Base-by-base conservation (phyloP, 805 yeast genomes). In the Helenozyma rhizophorensis region DNA sequence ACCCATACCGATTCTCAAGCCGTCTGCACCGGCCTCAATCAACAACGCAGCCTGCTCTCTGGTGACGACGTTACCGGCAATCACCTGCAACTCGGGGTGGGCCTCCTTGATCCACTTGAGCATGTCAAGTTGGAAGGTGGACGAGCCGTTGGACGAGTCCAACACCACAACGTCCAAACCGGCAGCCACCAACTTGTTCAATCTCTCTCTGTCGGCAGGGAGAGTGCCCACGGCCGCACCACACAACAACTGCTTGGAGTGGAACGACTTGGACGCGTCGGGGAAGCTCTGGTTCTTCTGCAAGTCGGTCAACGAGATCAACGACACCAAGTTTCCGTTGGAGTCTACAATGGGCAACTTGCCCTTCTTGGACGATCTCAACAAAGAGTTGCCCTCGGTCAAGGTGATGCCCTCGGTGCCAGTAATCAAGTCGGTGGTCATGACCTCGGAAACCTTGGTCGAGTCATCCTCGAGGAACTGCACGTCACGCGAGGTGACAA, bases 191-290 rank as follows among this genome's bases (percentile, higher is more conserved):
- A 93, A 78, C 69, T 81, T 75, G 39, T 61, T 60, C 53, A 93
- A 76, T 71, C 98, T 87, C 54, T 74, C 82, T 58, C 76, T 84
- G 68, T 93, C 98, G 52, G 85, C 82, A 27, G 76, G 83, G 43
- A 94, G 71, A 45, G 98, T 93, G 66, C 98, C 98, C 58, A 93
- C 79, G 45, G 98, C 94, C 52, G 98, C 98, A 76, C 97, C 98
- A 76, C 96, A 87, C 56, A 93, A 75, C 60, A 93, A 76, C 73
- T 93, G 98, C 74, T 93, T 93, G 33, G 97, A 85, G 50, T 80
- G 72, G 54, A 80, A 80, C 23, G 96, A 84, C 71, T 93, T 93
- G 46, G 97, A 88, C 36, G 98, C 98, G 47, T 80, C 72, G 52
- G 98, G 98, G 74, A 75, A 93, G 60, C 77, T 75, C 70, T 83